phyloP scores from a whole-genome alignment of 2,329 filamentous ascomycete species.

The Colletotrichum limetticola region DNA sequence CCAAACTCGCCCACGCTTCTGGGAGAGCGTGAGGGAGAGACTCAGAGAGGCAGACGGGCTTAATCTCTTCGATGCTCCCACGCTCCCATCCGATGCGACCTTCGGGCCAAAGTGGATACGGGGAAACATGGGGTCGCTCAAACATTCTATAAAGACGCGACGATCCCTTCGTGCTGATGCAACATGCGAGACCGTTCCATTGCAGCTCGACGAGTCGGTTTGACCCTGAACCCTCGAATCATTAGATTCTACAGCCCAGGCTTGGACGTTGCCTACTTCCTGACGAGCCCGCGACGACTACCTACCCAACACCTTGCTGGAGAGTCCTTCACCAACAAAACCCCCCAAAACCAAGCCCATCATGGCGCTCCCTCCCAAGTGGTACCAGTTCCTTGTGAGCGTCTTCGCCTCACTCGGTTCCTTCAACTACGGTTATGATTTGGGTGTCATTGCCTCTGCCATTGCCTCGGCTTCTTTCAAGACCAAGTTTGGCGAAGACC shows the following conservation, averaged over 20 bases:
- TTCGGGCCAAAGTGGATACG: conserved; percentile 25
- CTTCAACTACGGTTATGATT: conserved; percentile 65
- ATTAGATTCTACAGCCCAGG: not conserved
- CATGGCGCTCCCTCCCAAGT: conserved; percentile 57
- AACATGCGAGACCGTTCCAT: conserved; percentile 3
- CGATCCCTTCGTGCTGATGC: conserved; percentile 24
- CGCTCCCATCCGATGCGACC: conserved; percentile 5
- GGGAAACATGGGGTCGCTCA: conserved; percentile 18
- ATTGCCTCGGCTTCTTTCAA: conserved; percentile 60
- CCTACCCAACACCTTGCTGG: not conserved
- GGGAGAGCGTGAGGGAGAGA: not conserved
- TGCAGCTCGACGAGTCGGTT: conserved; percentile 27
- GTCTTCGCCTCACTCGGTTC: conserved; percentile 67
- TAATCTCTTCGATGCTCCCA: conserved; percentile 6
- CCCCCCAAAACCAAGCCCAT: conserved; percentile 15
- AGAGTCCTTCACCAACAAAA: not conserved
- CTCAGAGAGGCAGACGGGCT: not conserved
- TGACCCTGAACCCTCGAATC: not conserved
- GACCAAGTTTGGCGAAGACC: conserved; percentile 48
- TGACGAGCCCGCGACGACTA: not conserved
- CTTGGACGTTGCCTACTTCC: not conserved
- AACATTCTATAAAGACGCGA: conserved; percentile 32
- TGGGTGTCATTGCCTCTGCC: conserved; percentile 63
- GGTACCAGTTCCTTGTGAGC: conserved; percentile 62
- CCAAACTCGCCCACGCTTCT: conserved; percentile 7